Evolutionary conservation across 2,329 filamentous ascomycete genomes (phyloP), one percentile per base, ranked within the genome.

Genomic region (Fusarium sp.): DNA sequence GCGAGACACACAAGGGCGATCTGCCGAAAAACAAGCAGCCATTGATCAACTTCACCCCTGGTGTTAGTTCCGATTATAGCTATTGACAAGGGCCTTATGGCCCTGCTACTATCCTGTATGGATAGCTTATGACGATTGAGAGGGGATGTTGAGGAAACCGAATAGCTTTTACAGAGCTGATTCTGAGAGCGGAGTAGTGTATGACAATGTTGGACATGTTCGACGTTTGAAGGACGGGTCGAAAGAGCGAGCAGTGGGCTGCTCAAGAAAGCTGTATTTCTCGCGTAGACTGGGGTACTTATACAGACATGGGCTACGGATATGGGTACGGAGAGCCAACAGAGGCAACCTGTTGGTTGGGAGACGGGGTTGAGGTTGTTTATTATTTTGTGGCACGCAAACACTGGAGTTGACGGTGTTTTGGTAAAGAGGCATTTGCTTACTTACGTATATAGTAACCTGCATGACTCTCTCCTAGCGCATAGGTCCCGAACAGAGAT

Each of bases 361-460:
- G 37, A 70, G 65, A 69, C 30, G 19, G 50, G 65, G 46, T 42
- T 23, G 66, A 49, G 19, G 33, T 60, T 40, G 37, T 38, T 64
- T 23, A 53, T 69, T 50, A n/a, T 60, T 64, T 30, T n/a, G 30
- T 43, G 40, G 47, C 57, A 69, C 50, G 69, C 65, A 73, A 52
- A 58, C 64, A 71, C 44, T 63, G 76, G 73, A 75, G 76, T 75
- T 77, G 64, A 60, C 35, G 76, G 76, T 66, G 76, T 78, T 76
- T 57, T 54, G 73, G 69, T 62, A 69, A 74, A 68, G 49, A 67
- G 44, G 56, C 60, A 73, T 69, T 59, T 70, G 63, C 57, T 74
- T 69, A 64, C 50, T 28, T 28, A 40, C 40, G 40, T 46, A 60
- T 43, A 60, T 56, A 62, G 68, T 53, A 73, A 73, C 52, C 54